A percentile compares a stretch with the other conserved stretches of the same genome.
phyloP scores from a whole-genome alignment of 192 early-diverging fungal genomes.

The Spizellomyces punctatus region DNA sequence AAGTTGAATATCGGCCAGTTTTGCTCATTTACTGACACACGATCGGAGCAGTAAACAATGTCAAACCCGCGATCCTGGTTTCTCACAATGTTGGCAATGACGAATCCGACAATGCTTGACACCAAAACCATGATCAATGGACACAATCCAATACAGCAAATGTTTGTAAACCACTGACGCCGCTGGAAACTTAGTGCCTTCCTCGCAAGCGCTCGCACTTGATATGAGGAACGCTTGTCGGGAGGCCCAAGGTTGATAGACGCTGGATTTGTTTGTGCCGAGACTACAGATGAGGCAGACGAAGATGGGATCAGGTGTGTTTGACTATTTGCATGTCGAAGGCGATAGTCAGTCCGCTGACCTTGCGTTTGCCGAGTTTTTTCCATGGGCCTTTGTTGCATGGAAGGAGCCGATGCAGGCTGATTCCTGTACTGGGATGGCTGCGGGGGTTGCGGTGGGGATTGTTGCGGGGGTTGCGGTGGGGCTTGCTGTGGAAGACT shows the following conservation, averaged over 20 bases:
- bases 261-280: too few relatives aligned
- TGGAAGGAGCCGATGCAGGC: too few relatives aligned
- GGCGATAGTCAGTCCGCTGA: too few relatives aligned
- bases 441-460: too few relatives aligned
- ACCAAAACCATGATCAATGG: slow-evolving; percentile 70
- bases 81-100: slow-evolving; percentile 55
- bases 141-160: slow-evolving; percentile 69
- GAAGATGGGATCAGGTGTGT: too few relatives aligned
- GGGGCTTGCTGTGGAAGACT: too few relatives aligned
- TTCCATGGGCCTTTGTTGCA: too few relatives aligned
- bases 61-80: slow-evolving; percentile 36
- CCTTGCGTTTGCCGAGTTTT: too few relatives aligned
- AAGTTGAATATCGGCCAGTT: slow-evolving; percentile 37
- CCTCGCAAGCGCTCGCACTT: slow-evolving; percentile 45
- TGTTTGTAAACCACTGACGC: slow-evolving; percentile 71
- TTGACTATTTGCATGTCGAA: too few relatives aligned
- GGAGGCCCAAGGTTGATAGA: neutral
- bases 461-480: too few relatives aligned
- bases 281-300: too few relatives aligned
- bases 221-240: slow-evolving; percentile 27
- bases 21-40: slow-evolving; percentile 14
- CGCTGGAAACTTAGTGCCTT: slow-evolving; percentile 74
- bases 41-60: slow-evolving; percentile 40
- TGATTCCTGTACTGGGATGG: too few relatives aligned
- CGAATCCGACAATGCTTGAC: slow-evolving; percentile 55